These are phyloP conservation scores for Nitzschia sp. DNA, from an alignment of 108 stramenopile genomes.

Conservation along the genomic window DNA sequence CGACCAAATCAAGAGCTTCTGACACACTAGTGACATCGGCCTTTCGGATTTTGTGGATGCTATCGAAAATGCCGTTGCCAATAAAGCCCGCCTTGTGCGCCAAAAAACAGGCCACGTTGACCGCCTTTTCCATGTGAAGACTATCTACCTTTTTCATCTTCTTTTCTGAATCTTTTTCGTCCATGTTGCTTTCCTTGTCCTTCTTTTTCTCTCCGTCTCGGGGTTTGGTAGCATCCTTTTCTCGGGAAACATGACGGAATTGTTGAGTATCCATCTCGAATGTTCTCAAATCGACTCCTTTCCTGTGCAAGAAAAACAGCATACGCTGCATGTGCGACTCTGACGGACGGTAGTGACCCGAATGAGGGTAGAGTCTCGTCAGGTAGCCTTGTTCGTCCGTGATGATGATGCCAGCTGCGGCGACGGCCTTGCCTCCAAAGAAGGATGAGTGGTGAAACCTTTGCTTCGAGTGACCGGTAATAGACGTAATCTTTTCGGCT, in stretches of 20 bases:
- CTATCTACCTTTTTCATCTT: conserved; percentile 77
- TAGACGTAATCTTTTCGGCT: conserved; percentile 77
- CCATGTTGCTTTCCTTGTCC: conserved; percentile 46
- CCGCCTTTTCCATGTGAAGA: conserved; percentile 64
- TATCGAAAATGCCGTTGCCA: conserved; percentile 75
- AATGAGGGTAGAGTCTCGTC: conserved; percentile 87
- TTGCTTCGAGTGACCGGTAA: conserved; percentile 54
- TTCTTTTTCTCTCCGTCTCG: conserved; percentile 61
- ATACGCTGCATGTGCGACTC: conserved; percentile 88
- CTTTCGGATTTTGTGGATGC: conserved; percentile 78
- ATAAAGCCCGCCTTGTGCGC: conserved; percentile 81
- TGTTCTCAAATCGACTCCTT: conserved; percentile 69
- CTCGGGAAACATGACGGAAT: conserved; percentile 82
- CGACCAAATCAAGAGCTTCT: conserved; percentile 49
- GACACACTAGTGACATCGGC: conserved; percentile 51
- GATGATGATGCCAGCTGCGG: conserved; percentile 91
- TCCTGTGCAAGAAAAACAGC: conserved; percentile 75
- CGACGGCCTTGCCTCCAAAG: conserved; percentile 86
- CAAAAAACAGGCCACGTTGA: conserved; percentile 76
- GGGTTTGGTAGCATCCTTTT: conserved; percentile 39
- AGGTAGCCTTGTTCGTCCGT: conserved; percentile 78
- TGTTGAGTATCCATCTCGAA: conserved; percentile 91
- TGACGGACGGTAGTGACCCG: conserved; percentile 91
- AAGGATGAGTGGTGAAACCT: conserved; percentile 96
- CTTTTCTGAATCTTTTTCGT: conserved; percentile 28